Evolutionary conservation across 306 rosid species (phyloP).

Genomic region (Dalbergia oliveri): DNA sequence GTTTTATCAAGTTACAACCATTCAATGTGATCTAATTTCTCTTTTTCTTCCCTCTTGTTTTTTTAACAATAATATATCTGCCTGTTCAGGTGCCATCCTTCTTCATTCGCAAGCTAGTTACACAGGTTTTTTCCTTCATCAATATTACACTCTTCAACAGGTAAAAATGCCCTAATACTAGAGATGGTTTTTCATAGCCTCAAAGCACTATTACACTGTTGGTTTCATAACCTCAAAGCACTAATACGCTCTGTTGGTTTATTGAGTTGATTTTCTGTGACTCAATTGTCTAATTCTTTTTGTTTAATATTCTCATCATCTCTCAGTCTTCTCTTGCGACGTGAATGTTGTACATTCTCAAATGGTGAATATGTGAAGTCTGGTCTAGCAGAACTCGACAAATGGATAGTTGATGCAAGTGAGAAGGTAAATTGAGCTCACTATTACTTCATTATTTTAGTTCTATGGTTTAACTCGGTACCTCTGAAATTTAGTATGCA

Average conservation of each 20-base stretch:
- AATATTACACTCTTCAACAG: conserved; percentile 96
- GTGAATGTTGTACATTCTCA: conserved; percentile 97
- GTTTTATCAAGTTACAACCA: background rate
- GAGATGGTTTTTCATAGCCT: background rate
- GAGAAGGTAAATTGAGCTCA: conserved; percentile 71
- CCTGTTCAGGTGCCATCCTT: conserved; percentile 87
- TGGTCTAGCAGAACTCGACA: conserved; percentile 95
- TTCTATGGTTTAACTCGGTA: conserved; percentile 40
- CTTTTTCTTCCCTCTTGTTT: background rate
- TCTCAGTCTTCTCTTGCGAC: conserved; percentile 83
- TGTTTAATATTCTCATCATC: too few relatives aligned
- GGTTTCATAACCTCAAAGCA: background rate
- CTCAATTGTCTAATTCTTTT: too few relatives aligned
- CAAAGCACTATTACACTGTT: too few relatives aligned
- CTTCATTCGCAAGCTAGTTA: conserved; percentile 91
- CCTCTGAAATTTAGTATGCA: conserved; percentile 73
- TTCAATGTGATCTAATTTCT: background rate
- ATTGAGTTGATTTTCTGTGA: too few relatives aligned
- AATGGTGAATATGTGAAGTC: conserved; percentile 98
- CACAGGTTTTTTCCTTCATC: conserved; percentile 96
- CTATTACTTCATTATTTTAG: conserved; percentile 9
- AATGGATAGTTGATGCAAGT: conserved; percentile 83
- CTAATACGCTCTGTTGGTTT: background rate
- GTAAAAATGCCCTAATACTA: conserved; percentile 51
- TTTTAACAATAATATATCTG: conserved; percentile 27